phyloP scores from a whole-genome alignment of 805 yeast species.

The Starmerella powellii region DNA sequence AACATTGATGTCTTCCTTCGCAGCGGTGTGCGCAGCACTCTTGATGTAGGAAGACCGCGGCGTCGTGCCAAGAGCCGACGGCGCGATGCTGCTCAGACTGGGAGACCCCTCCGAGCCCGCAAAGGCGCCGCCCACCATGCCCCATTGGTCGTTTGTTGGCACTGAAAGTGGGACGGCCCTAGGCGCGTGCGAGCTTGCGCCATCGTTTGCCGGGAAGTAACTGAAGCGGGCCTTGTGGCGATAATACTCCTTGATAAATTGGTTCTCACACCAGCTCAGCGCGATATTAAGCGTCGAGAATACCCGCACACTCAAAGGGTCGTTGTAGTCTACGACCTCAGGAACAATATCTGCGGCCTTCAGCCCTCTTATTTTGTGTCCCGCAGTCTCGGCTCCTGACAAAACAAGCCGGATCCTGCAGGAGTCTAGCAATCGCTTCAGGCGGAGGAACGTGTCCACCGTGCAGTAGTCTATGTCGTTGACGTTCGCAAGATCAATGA shows the following conservation, averaged over 20 bases:
- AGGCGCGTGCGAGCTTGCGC: not conserved
- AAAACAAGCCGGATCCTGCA: constrained; percentile 60
- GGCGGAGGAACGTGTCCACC: constrained; percentile 85
- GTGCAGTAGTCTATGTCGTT: constrained; percentile 79
- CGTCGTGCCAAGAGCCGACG: constrained; percentile 18
- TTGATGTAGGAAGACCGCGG: constrained; percentile 23
- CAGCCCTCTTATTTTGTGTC: constrained; percentile 55
- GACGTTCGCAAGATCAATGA: constrained; percentile 76
- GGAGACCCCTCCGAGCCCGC: constrained; percentile 1
- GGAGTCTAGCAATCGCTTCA: constrained; percentile 62
- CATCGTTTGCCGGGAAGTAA: not conserved
- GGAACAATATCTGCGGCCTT: constrained; percentile 75
- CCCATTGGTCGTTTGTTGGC: not conserved
- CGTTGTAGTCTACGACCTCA: constrained; percentile 30
- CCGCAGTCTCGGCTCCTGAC: constrained; percentile 61
- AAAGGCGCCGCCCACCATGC: not conserved
- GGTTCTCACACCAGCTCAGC: constrained; percentile 93
- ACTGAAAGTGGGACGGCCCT: not conserved
- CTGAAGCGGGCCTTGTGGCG: constrained; percentile 8
- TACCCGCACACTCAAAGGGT: constrained; percentile 37
- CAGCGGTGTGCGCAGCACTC: constrained; percentile 28
- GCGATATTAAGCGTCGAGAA: constrained; percentile 76
- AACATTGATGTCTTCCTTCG: constrained; percentile 25
- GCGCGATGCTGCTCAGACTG: not conserved
- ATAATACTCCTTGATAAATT: constrained; percentile 56